Evolutionary conservation across 176 grass and related monocot species (phyloP).

Genomic region (Luzula sylvatica): DNA sequence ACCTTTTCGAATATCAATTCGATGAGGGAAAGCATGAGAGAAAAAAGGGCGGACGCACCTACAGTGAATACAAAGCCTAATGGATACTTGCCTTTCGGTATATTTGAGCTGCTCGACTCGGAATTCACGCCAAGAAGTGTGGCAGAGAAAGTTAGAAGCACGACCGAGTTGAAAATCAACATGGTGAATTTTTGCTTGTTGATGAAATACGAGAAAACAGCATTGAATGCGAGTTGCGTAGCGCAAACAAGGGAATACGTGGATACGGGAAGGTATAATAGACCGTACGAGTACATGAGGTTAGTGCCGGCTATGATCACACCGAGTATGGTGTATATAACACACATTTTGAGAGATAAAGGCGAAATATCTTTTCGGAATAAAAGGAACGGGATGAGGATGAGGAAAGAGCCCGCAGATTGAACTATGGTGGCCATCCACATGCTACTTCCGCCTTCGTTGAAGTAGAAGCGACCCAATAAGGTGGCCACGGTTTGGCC

Average conservation of each 20-base stretch:
- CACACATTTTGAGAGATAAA: slow-evolving; percentile 11
- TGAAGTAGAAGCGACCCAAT: slow-evolving; percentile 12
- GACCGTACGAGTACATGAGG: slow-evolving; percentile 67
- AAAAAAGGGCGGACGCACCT: slow-evolving; percentile 29
- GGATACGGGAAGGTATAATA: slow-evolving; percentile 63
- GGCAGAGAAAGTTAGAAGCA: slow-evolving; percentile 53
- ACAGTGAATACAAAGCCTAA: slow-evolving; percentile 44
- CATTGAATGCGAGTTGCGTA: slow-evolving; percentile 60
- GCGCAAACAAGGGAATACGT: slow-evolving; percentile 64
- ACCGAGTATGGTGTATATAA: slow-evolving; percentile 34
- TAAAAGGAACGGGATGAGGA: slow-evolving; percentile 36
- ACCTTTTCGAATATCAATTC: slow-evolving; percentile 47
- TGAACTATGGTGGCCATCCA: slow-evolving; percentile 21
- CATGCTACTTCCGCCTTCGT: slow-evolving; percentile 15
- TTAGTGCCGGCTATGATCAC: slow-evolving; percentile 36
- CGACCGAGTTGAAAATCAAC: slow-evolving; percentile 56
- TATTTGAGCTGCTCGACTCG: slow-evolving; percentile 14
- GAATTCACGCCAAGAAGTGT: slow-evolving; percentile 32
- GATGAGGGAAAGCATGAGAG: slow-evolving; percentile 46
- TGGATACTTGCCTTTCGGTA: slow-evolving; percentile 31
- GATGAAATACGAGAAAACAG: slow-evolving; percentile 47
- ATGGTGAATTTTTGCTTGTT: slow-evolving; percentile 57
- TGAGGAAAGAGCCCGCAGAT: slow-evolving; percentile 15
- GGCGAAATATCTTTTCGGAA: slow-evolving; percentile 6
- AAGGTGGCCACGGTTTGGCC: slow-evolving; percentile 13